Evolutionary conservation across 495 filamentous ascomycete genomes (phyloP).

Genomic region (Penicillium turbatum): DNA sequence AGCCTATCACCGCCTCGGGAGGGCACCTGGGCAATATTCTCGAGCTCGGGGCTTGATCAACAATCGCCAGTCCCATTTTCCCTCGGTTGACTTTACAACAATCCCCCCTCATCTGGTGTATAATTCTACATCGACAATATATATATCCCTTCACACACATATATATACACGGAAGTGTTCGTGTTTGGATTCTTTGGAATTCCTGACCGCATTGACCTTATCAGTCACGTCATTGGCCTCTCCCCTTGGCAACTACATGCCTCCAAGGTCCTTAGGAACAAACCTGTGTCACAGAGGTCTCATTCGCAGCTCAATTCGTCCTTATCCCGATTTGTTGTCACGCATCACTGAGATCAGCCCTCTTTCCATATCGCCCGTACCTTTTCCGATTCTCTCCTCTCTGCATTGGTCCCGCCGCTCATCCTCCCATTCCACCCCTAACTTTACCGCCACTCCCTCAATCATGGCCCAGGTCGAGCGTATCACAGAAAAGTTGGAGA

Average conservation of each 20-base stretch:
- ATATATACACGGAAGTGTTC: neutral
- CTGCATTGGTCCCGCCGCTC: conserved; percentile 17
- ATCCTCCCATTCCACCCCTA: conserved; percentile 19
- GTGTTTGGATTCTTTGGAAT: conserved; percentile 2
- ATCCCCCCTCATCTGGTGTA: neutral
- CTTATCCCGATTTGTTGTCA: conserved; percentile 17
- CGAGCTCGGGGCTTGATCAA: neutral
- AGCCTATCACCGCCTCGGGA: conserved; percentile 3
- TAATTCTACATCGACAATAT: neutral
- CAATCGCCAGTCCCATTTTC: neutral
- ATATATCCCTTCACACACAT: neutral
- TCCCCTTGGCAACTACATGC: conserved; percentile 23
- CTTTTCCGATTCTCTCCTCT: conserved; percentile 21
- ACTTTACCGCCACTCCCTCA: conserved; percentile 22
- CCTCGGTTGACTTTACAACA: conserved; percentile 6
- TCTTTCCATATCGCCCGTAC: conserved; percentile 9
- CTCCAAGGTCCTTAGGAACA: conserved; percentile 42
- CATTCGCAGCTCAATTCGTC: conserved; percentile 21
- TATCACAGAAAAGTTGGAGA: conserved; percentile 78
- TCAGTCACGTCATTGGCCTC: conserved; percentile 12
- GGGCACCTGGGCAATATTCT: conserved; percentile 1
- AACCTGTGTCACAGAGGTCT: conserved; percentile 33
- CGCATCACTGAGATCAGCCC: conserved; percentile 13
- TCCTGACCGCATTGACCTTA: conserved; percentile 9
- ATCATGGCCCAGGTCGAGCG: conserved; percentile 55